Evolutionary conservation across 805 yeast species (phyloP).

Genomic region (Saccharomycopsis synnaedendra): DNA sequence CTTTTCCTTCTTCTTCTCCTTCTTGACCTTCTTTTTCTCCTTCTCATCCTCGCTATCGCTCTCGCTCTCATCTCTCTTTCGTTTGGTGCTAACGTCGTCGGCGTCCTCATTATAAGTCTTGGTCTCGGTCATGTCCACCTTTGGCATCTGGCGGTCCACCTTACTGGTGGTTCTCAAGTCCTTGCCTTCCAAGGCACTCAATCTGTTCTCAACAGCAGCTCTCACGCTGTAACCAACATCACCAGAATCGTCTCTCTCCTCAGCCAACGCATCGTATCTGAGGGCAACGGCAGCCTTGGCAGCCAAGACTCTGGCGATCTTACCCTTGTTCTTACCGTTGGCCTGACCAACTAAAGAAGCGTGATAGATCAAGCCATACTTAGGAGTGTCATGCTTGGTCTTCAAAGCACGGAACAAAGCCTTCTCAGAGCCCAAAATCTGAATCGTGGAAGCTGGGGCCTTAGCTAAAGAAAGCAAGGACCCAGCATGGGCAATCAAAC

Average conservation of each 20-base stretch:
- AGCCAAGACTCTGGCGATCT: conserved; percentile 96
- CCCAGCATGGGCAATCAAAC: conserved; percentile 96
- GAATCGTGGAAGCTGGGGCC: conserved; percentile 98
- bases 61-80: conserved; percentile 25
- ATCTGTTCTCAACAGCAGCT: conserved; percentile 87
- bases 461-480: conserved; percentile 89
- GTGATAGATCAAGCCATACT: conserved; percentile 93
- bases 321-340: conserved; percentile 95
- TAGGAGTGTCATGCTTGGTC: conserved; percentile 98
- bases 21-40: conserved; percentile 23
- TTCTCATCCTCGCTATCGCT: conserved; percentile 23
- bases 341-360: conserved; percentile 98
- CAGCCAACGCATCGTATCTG: conserved; percentile 94
- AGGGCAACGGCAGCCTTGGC: conserved; percentile 96
- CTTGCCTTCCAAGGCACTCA: conserved; percentile 93
- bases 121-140: conserved; percentile 77
- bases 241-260: conserved; percentile 93
- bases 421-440: conserved; percentile 98
- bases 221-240: conserved; percentile 87
- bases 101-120: conserved; percentile 93
- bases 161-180: conserved; percentile 85
- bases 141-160: conserved; percentile 71
- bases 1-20: conserved; percentile 24
- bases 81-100: conserved; percentile 40
- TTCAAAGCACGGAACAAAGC: conserved; percentile 97